phyloP scores from a whole-genome alignment of 805 yeast species.

The Yarrowia sp. region DNA sequence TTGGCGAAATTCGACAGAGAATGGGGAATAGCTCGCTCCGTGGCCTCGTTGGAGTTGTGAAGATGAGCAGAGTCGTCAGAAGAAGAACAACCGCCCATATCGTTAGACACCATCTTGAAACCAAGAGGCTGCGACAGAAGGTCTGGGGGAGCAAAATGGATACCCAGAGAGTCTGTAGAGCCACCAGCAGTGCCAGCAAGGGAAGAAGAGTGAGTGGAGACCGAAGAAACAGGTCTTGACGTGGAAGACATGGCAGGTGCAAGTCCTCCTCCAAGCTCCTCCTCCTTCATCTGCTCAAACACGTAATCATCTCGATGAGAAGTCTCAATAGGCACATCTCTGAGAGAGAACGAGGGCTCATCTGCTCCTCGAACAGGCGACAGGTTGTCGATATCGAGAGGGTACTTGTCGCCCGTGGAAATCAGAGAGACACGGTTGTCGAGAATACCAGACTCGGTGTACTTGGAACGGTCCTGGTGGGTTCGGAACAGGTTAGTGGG shows the following conservation, averaged over 20 bases:
- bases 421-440: slow-evolving; percentile 24
- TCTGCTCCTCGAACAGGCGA: slow-evolving; percentile 13
- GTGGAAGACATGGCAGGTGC: background rate
- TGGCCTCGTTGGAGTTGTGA: background rate
- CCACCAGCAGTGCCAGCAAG: slow-evolving; percentile 7
- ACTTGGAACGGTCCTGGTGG: slow-evolving; percentile 30
- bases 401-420: slow-evolving; percentile 17
- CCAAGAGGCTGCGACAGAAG: slow-evolving; percentile 27
- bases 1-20: background rate
- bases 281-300: slow-evolving; percentile 19
- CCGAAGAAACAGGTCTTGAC: slow-evolving; percentile 16
- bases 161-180: slow-evolving; percentile 25
- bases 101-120: slow-evolving; percentile 27
- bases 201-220: slow-evolving; percentile 7
- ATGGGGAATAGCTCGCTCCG: background rate
- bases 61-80: background rate
- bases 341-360: slow-evolving; percentile 21
- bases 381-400: slow-evolving; percentile 21
- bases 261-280: background rate
- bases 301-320: slow-evolving; percentile 30
- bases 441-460: slow-evolving; percentile 2
- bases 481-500: slow-evolving; percentile 31
- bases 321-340: slow-evolving; percentile 23
- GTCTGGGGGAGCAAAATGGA: slow-evolving; percentile 14
- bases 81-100: slow-evolving; percentile 22